These are phyloP conservation scores for Colletotrichum eremochloae DNA, from an alignment of 2,329 filamentous ascomycete genomes.

Conservation along the genomic window DNA sequence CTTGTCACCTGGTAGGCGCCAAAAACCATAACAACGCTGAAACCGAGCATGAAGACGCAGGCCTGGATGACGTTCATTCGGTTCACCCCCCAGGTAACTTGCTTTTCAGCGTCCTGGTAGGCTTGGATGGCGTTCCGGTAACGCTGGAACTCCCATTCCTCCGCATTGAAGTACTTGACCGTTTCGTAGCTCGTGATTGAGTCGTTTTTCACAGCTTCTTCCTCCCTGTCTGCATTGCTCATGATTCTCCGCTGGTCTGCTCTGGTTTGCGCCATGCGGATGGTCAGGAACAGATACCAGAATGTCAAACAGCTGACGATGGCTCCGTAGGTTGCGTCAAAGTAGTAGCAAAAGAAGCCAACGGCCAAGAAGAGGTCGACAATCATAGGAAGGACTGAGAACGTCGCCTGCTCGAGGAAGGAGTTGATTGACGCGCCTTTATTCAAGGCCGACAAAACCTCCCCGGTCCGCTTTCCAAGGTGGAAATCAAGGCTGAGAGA, in stretches of 20 bases:
- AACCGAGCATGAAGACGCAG: conserved; percentile 82
- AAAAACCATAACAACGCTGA: conserved; percentile 79
- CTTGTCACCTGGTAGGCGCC: conserved; percentile 82
- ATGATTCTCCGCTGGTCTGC: conserved; percentile 92
- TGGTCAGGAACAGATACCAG: conserved; percentile 95
- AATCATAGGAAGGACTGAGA: conserved; percentile 95
- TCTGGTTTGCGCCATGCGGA: conserved; percentile 94
- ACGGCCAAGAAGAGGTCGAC: conserved; percentile 90
- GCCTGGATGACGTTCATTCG: conserved; percentile 87
- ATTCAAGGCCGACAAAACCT: conserved; percentile 94
- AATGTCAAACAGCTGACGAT: conserved; percentile 93
- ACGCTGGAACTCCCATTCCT: conserved; percentile 81
- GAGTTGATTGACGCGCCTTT: conserved; percentile 97
- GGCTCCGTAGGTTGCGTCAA: conserved; percentile 83
- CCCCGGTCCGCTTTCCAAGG: conserved; percentile 94
- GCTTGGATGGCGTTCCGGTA: conserved; percentile 78
- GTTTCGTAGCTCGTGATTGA: conserved; percentile 99
- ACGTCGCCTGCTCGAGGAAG: conserved; percentile 96
- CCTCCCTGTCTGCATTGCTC: conserved; percentile 94
- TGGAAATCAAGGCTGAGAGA: conserved; percentile 96
- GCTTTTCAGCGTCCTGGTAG: conserved; percentile 81
- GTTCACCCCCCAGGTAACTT: conserved; percentile 81
- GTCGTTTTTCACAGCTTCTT: conserved; percentile 98
- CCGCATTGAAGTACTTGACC: conserved; percentile 91
- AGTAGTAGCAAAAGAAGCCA: conserved; percentile 80